A percentile compares a stretch with the other conserved stretches of the same genome.
Conservation (phyloP, 2,329 filamentous ascomycete genomes). For the Ophiostoma australiae region DNA sequence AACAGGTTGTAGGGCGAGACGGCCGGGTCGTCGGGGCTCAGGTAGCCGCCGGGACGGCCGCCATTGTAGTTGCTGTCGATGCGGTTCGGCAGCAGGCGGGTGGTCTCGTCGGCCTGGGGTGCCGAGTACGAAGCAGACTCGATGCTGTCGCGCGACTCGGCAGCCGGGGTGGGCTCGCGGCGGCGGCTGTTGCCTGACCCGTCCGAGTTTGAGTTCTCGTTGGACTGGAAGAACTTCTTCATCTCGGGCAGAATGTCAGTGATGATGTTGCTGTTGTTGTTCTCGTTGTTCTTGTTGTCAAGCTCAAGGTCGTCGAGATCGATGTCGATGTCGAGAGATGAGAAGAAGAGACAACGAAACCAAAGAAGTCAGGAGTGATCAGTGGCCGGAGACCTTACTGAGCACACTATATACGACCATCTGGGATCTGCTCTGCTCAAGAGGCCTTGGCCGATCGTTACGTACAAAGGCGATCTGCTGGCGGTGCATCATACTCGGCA, state of each 20-base stretch:
- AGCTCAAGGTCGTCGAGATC: background rate
- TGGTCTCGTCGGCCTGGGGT: constrained; percentile 44
- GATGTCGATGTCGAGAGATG: background rate
- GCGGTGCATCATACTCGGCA: background rate
- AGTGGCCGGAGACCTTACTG: background rate
- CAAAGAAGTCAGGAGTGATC: background rate
- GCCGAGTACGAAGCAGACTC: constrained; percentile 5
- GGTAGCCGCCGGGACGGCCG: constrained; percentile 40
- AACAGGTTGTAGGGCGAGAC: constrained; percentile 94
- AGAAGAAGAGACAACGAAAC: background rate
- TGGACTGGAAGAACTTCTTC: constrained; percentile 12
- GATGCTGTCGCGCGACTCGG: constrained; percentile 18
- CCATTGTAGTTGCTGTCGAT: constrained; percentile 43
- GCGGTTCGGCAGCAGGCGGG: constrained; percentile 64
- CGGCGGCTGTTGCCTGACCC: constrained; percentile 10
- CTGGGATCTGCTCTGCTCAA: background rate
- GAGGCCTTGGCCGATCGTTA: constrained; percentile 1
- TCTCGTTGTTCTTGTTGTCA: too few relatives aligned
- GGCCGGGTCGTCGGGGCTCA: constrained; percentile 75
- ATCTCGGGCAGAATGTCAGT: background rate
- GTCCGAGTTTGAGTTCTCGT: constrained; percentile 3
- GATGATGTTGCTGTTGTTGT: background rate
- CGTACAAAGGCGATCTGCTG: constrained; percentile 12
- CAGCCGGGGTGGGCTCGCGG: constrained; percentile 4
- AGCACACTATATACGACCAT: background rate